A percentile compares a stretch with the other conserved stretches of the same genome.
These are phyloP conservation scores for Pestalotiopsis sp. DNA, from an alignment of 2,329 filamentous ascomycete genomes.

Conservation along the genomic window DNA sequence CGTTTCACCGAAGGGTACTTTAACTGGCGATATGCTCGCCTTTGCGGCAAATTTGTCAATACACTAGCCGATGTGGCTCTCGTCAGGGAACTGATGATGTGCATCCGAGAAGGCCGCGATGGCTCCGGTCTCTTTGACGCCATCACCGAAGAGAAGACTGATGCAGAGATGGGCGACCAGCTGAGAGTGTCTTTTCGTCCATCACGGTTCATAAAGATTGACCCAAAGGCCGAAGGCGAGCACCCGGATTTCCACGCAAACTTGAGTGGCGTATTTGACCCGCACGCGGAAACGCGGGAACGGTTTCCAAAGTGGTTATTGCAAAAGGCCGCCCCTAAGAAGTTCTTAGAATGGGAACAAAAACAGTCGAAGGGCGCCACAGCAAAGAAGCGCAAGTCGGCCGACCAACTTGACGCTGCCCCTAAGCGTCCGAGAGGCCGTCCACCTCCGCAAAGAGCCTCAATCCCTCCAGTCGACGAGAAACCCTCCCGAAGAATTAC, in stretches of 20 bases:
- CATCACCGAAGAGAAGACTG: background rate
- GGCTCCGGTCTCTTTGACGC: background rate
- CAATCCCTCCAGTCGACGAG: background rate
- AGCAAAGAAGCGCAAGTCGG: background rate
- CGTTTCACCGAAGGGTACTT: background rate
- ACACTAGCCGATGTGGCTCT: background rate
- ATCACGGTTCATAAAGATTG: background rate
- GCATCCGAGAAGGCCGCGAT: background rate
- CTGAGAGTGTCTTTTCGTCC: background rate
- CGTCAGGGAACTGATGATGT: background rate
- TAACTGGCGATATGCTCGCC: background rate
- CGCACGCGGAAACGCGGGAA: background rate
- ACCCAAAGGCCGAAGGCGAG: background rate
- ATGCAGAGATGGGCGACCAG: background rate
- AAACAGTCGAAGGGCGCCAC: background rate
- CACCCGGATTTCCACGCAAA: background rate
- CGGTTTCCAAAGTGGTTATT: slow-evolving; percentile 11
- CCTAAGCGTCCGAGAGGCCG: background rate
- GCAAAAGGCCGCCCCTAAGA: background rate
- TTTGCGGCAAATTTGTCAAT: slow-evolving; percentile 3
- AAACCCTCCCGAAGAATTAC: too few species aligned
- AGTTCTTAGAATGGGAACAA: background rate
- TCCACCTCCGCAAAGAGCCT: background rate
- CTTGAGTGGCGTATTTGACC: background rate
- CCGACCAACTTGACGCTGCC: background rate